Base-by-base conservation (phyloP, 768 basidiomycete species). In the Coprinopsis marcescibilis region DNA sequence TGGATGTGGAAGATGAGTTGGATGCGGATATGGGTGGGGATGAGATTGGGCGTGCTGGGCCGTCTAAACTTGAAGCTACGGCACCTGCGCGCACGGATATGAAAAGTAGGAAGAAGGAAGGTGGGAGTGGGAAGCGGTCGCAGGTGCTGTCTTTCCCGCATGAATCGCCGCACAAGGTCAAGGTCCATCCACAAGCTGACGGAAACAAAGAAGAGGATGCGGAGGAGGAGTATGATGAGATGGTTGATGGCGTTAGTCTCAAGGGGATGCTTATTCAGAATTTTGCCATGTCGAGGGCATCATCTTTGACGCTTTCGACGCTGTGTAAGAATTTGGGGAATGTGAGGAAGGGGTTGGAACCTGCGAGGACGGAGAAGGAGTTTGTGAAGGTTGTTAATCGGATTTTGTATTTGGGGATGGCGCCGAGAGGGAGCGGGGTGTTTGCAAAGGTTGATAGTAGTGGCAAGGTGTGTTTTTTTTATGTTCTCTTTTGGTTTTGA, bases 361-460 rank as follows among this genome's bases (percentile, higher is more conserved):
- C n/a, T 10, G 61, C 71, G 53, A 58, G 65, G 37, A 57, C 57
- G 11, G 71, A 72, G 29, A 56, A 64, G 52, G 75, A 74, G 50
- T 82, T 84, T 69, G 55, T 76, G 46, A 55, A 57, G 29, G 60
- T 77, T 21, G 73, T 88, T 43, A 65, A 69, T 35, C 55, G 62
- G 1, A 75, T 81, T 27, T 62, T 88, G 51, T 66, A 73, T 45
- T 54, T 56, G 37, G 72, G 72, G 2, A 67, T 67, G 39, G 71
- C 67, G 17, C 65, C 63, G 5, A 55, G 61, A 17, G 71, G 71
- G 35, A 72, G 69, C 49, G 83, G 82, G 2, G 76, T 88, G 48
- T 88, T 88, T 57, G 84, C 80, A 21, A 82, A 81, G 57, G 83
- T 87, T 26, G 80, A 84, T 53, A 77, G 78, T 50, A 80, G 75